These are phyloP conservation scores for Conticribra weissflogii DNA, from an alignment of 108 stramenopile species.

Conservation along the genomic window DNA sequence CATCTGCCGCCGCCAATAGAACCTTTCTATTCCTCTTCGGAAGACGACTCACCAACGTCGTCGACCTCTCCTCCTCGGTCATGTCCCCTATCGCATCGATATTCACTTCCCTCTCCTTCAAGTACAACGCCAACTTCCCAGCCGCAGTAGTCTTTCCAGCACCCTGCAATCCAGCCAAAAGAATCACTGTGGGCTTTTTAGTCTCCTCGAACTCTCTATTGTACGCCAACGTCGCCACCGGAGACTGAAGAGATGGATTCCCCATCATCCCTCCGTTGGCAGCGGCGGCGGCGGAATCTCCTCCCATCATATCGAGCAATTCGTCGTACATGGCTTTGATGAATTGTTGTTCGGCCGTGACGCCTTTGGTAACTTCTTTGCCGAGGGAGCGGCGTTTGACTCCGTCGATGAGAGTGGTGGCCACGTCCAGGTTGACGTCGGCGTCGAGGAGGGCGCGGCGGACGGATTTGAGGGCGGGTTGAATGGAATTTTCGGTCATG, in stretches of 20 bases:
- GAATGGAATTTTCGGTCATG: conserved; percentile 83
- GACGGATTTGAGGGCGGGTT: conserved; percentile 83
- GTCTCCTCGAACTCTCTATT: conserved; percentile 16
- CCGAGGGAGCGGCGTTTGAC: conserved; percentile 89
- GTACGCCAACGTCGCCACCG: conserved; percentile 68
- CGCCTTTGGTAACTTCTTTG: conserved; percentile 79
- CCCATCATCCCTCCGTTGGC: conserved; percentile 6
- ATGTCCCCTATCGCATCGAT: conserved; percentile 51
- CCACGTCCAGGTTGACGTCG: conserved; percentile 90
- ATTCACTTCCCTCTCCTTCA: conserved; percentile 84
- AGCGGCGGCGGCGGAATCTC: conserved; percentile 47
- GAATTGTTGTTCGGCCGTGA: conserved; percentile 93
- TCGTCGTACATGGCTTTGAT: conserved; percentile 97
- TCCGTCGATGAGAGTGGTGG: conserved; percentile 87
- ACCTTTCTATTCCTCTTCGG: conserved; percentile 83
- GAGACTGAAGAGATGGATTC: conserved; percentile 36
- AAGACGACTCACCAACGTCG: conserved; percentile 56
- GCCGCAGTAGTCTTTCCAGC: conserved; percentile 96
- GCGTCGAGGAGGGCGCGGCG: conserved; percentile 89
- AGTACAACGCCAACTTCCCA: conserved; percentile 90
- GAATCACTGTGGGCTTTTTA: conserved; percentile 79
- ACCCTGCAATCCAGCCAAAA: conserved; percentile 95
- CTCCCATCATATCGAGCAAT: conserved; percentile 92
- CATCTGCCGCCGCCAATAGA: conserved; percentile 92
- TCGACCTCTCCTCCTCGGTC: conserved; percentile 53